These are phyloP conservation scores for Lentinula detonsa DNA, from an alignment of 768 basidiomycete genomes.

Conservation along the genomic window DNA sequence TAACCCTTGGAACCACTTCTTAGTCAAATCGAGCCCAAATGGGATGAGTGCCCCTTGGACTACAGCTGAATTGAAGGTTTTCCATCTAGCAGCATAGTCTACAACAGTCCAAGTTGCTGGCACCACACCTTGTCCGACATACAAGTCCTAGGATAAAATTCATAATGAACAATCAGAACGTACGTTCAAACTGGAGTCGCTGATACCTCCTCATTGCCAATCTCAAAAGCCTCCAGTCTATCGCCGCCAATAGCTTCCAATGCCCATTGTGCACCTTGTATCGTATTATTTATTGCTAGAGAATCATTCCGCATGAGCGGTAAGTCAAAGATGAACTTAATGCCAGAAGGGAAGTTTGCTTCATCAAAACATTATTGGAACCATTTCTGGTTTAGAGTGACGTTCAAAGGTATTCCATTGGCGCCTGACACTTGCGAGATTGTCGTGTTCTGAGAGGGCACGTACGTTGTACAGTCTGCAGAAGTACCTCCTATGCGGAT, in stretches of 20 bases:
- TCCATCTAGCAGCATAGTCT: not conserved
- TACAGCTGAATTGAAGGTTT: not conserved
- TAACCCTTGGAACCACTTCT: constrained; percentile 3
- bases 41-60: not conserved
- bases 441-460: not conserved
- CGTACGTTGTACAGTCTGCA: constrained; percentile 1
- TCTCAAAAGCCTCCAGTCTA: constrained; percentile 1
- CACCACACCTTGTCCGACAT: not conserved
- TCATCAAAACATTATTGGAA: not conserved
- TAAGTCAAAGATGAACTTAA: constrained; percentile 3
- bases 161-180: not conserved
- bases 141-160: not conserved
- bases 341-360: not conserved
- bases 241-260: not conserved
- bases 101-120: not conserved
- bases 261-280: not conserved
- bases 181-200: not conserved
- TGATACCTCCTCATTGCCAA: not conserved
- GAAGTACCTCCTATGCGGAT: constrained; percentile 4
- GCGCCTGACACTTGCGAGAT: not conserved
- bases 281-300: not conserved
- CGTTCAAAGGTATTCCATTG: constrained; percentile 2
- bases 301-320: constrained; percentile 2
- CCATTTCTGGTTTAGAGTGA: not conserved
- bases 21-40: not conserved